Evolutionary conservation across 2,329 filamentous ascomycete species (phyloP), one percentile per base, ranked within the genome.

Genomic region (Colletotrichum sp.): DNA sequence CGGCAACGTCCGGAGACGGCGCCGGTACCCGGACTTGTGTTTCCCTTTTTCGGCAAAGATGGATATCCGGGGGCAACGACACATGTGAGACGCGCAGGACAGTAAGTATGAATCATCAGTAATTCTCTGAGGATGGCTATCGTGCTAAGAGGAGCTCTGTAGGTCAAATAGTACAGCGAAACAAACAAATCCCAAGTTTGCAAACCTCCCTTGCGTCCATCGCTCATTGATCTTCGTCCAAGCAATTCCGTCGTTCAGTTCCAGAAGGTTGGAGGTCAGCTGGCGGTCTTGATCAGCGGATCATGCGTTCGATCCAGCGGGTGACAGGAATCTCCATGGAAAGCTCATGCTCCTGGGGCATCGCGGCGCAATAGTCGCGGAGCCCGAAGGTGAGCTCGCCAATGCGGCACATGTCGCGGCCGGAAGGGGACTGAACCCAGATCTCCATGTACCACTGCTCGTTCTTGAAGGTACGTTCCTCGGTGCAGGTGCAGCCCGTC

Each of bases 401-500:
- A 13, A 60, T 36, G 21, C 26, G 26, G 55, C 67, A 69, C 16
- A 18, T 26, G n/a, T 60, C 55, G 18, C 10, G 26, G 26, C 67
- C 57, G n/a, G 69, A 73, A 6, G 61, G 36, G 9, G 28, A n/a
- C 6, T 67, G 67, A n/a, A 73, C 55, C 59, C 71, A 65, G 21
- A 73, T 24, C 5, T 68, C 67, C 21, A 72, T 26, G 32, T 68
- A 67, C 32, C 70, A 72, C 43, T 57, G 43, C 7, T 48, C 39
- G 3, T 67, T 24, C 48, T 73, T 69, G 74, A 85, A 85, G 77
- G 82, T 85, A 36, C 84, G 81, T 60, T 85, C 83, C 65, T 86
- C 84, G 77, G 86, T 81, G 13, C 83, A 84, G 15, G 85, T 86
- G 74, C 85, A 82, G 2, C 85, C 85, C 15, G 84, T 83, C 64